Evolutionary conservation across 2,329 filamentous ascomycete species (phyloP).

Genomic region (Fusarium sambucinum): DNA sequence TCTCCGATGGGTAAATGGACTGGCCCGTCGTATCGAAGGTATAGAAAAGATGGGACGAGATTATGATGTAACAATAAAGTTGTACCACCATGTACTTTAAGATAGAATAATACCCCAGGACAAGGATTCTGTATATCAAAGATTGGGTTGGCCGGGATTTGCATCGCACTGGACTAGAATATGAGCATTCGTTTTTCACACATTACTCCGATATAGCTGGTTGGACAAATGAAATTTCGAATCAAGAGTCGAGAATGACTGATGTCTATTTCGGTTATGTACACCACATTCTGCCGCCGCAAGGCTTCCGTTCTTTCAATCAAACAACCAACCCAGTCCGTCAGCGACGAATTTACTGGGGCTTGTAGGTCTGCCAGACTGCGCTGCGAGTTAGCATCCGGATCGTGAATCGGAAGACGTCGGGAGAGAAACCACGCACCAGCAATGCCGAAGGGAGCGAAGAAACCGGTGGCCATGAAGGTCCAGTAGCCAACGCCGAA

Average conservation of each 20-base stretch:
- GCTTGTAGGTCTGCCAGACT: conserved; percentile 64
- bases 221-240: conserved; percentile 45
- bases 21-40: conserved; percentile 39
- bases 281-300: conserved; percentile 48
- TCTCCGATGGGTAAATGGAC: conserved; percentile 45
- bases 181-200: conserved; percentile 8
- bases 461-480: conserved; percentile 71
- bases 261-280: conserved; percentile 54
- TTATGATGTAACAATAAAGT: conserved; percentile 46
- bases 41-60: conserved; percentile 48
- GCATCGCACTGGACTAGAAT: conserved; percentile 1
- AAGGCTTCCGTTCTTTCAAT: conserved; percentile 40
- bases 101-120: conserved; percentile 43
- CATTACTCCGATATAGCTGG: not conserved
- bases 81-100: conserved; percentile 46
- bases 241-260: conserved; percentile 46
- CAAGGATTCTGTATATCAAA: conserved; percentile 29
- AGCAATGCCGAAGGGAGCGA: conserved; percentile 72
- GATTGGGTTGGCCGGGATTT: conserved; percentile 1
- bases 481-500: conserved; percentile 87
- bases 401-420: conserved; percentile 9
- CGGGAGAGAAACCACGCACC: conserved; percentile 59
- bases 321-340: conserved; percentile 28
- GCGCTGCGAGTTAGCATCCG: conserved; percentile 40
- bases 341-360: conserved; percentile 49